phyloP scores from a whole-genome alignment of 2,329 filamentous ascomycete genomes.

The Ascochyta fabae region DNA sequence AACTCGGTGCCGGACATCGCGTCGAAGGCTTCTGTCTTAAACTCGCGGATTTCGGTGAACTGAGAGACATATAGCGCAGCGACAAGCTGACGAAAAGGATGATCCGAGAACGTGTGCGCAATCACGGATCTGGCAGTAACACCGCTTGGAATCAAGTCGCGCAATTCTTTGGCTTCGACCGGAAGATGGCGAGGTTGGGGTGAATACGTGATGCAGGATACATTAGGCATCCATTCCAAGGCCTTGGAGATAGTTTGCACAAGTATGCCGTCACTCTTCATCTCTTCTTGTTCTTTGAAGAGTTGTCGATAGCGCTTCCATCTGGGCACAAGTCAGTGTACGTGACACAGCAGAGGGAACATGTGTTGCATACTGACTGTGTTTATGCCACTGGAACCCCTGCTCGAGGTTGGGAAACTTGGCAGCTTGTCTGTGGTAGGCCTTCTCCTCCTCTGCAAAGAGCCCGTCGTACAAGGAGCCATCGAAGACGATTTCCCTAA shows the following conservation, averaged over 20 bases:
- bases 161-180: slow-evolving; percentile 25
- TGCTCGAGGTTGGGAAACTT: slow-evolving; percentile 11
- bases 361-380: slow-evolving; percentile 14
- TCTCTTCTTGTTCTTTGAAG: slow-evolving; percentile 37
- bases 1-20: slow-evolving; percentile 15
- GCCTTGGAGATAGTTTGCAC: slow-evolving; percentile 32
- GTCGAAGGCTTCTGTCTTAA: slow-evolving; percentile 19
- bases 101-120: slow-evolving; percentile 9
- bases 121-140: not conserved
- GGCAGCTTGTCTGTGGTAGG: slow-evolving; percentile 13
- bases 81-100: slow-evolving; percentile 39
- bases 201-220: slow-evolving; percentile 36
- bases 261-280: slow-evolving; percentile 30
- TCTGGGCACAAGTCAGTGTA: slow-evolving; percentile 15
- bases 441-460: slow-evolving; percentile 20
- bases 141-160: slow-evolving; percentile 30
- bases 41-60: slow-evolving; percentile 31
- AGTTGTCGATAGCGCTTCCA: slow-evolving; percentile 35
- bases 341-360: not conserved
- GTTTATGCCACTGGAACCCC: slow-evolving; percentile 21
- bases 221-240: slow-evolving; percentile 33
- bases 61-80: slow-evolving; percentile 29
- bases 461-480: slow-evolving; percentile 29
- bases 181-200: slow-evolving; percentile 30
- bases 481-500: slow-evolving; percentile 44